Percentiles rank a stretch among this genome's conserved stretches.
phyloP scores from a whole-genome alignment of 2,329 filamentous ascomycete species.

The Fusarium dlaminii region DNA sequence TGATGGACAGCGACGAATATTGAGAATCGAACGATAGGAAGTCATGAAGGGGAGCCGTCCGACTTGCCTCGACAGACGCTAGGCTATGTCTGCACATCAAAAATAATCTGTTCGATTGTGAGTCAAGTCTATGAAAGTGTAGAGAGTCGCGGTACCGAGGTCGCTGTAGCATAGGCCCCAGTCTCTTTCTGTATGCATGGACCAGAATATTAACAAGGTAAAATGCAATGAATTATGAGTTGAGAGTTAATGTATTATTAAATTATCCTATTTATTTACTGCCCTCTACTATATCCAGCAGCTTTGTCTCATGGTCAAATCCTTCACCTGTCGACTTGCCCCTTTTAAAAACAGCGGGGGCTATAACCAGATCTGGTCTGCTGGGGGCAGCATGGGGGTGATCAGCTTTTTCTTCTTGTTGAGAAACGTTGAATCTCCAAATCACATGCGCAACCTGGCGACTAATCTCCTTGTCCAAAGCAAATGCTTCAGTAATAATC shows the following conservation, averaged over 20 bases:
- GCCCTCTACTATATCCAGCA: neutral
- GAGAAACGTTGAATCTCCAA: neutral
- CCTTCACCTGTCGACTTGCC: neutral
- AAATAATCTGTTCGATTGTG: neutral
- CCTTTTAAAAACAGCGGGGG: neutral
- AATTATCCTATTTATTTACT: neutral
- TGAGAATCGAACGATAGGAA: neutral
- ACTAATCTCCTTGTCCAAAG: neutral
- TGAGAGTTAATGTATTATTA: accelerated
- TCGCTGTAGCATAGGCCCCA: neutral
- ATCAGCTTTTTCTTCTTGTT: neutral
- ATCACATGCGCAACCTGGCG: neutral
- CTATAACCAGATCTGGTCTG: neutral
- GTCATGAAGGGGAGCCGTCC: neutral
- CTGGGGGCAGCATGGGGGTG: too few species aligned
- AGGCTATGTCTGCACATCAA: neutral
- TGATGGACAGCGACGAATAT: neutral
- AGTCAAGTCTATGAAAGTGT: neutral
- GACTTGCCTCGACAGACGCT: neutral
- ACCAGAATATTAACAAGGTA: neutral
- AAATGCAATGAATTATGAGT: neutral
- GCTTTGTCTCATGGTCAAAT: neutral
- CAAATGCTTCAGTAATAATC: neutral
- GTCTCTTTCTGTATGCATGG: neutral
- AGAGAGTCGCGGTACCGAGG: neutral